These are phyloP conservation scores for Carex cristatella DNA, from an alignment of 176 grass and related monocot genomes.

Conservation along the genomic window DNA sequence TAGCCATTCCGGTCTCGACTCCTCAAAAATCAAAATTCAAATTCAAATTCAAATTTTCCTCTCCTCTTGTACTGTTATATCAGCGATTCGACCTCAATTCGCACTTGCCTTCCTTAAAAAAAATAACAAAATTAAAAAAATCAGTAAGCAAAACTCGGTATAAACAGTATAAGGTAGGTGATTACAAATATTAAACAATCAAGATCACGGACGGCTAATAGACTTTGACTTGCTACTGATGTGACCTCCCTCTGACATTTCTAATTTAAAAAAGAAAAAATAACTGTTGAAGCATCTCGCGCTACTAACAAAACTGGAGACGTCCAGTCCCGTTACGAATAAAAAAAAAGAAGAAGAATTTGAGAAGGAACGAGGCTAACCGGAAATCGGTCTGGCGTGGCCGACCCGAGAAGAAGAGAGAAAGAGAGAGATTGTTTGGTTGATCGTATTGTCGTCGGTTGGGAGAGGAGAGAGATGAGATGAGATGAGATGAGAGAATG, in stretches of 20 bases:
- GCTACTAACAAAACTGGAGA: no score
- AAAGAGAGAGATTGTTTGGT: neutral
- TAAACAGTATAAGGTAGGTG: no score
- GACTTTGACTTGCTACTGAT: no score
- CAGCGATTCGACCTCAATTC: neutral
- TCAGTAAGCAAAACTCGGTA: neutral
- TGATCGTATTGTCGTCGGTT: neutral
- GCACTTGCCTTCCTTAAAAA: neutral
- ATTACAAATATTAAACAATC: no score
- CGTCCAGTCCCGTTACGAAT: no score
- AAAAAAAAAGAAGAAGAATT: no score
- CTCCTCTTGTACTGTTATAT: neutral
- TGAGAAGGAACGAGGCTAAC: neutral
- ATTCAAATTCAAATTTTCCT: neutral
- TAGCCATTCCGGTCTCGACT: neutral
- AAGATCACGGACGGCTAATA: no score
- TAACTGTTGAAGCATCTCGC: no score
- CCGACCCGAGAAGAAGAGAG: neutral
- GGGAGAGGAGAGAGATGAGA: neutral
- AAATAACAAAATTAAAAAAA: neutral
- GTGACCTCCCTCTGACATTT: no score
- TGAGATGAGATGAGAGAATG: neutral
- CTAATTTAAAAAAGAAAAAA: no score
- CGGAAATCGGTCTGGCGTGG: no score
- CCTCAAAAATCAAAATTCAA: neutral